Evolutionary conservation across 257 asterid species (phyloP), one percentile per base, ranked within the genome.

Genomic region (Jaltomata sinuosa): DNA sequence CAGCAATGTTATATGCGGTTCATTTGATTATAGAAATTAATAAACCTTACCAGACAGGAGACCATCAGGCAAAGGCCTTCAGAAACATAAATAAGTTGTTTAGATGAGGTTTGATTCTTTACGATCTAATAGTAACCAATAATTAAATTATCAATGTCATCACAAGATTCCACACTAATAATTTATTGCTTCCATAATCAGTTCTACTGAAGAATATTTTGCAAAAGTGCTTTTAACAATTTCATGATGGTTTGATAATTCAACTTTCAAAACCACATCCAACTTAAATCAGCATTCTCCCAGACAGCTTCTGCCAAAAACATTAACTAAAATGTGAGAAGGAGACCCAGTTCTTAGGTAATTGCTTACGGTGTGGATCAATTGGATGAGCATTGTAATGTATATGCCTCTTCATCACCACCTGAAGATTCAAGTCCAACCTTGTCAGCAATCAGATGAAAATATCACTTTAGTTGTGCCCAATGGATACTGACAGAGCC

Each of bases 381-480:
- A 94, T 84, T 38, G 92, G 95, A 89, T 91, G 97, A 54, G 86
- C 83, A 80, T 31, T 88, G 79, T 91, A 93, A 88, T 93, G 93
- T 40, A 93, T 83, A 89, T 89, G 88, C 91, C 92, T 94, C 93
- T 91, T 93, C 98, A 92, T 91, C 90, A 76, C 68, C 84, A 74
- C 89, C 86, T 36, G 53, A 69, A 22, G 55, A 50, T 80, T 62
- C 65, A 29, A 57, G 47, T 38, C 78, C 68, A 82, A 68, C 74
- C 54, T 25, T 34, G 64, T 12, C 40, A n/a, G 34, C 40, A 38
- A 4, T 65, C 53, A 83, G 36, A 52, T 83, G 36, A 50, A 80
- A 27, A 52, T 50, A 11, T 68, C 72, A 29, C 50, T 40, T 55
- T 12, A 36, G 74, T 84, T 84, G 88, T 85, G 90, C 87, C 62